A percentile compares a stretch with the other conserved stretches of the same genome.
Evolutionary conservation across 495 filamentous ascomycete species (phyloP).

Genomic region (Trichocladium antarcticum): DNA sequence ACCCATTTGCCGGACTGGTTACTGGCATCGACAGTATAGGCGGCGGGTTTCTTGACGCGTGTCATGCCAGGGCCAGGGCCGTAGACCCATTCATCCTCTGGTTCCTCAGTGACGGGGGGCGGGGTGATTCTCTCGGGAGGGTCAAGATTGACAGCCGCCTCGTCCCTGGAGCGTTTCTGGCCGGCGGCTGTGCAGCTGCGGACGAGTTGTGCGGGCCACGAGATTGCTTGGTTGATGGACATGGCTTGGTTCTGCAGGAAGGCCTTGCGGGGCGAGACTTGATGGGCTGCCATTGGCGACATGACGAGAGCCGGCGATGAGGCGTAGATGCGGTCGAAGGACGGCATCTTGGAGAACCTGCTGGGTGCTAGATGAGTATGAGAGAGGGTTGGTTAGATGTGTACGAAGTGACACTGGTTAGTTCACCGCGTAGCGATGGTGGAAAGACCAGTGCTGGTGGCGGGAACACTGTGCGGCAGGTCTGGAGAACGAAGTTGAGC

Average conservation of each 20-base stretch:
- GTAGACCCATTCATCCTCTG: slow-evolving; percentile 49
- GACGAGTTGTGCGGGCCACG: slow-evolving; percentile 20
- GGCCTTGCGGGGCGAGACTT: slow-evolving; percentile 35
- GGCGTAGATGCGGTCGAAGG: slow-evolving; percentile 35
- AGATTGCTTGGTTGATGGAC: slow-evolving; percentile 31
- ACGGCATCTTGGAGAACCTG: slow-evolving; percentile 36
- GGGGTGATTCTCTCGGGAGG: slow-evolving; percentile 37
- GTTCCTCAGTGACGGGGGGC: slow-evolving; percentile 35
- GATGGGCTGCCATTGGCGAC: slow-evolving; percentile 36
- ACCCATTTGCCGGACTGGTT: slow-evolving; percentile 73
- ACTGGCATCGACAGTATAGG: slow-evolving; percentile 51
- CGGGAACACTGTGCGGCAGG: too few relatives aligned
- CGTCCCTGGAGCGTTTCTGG: slow-evolving; percentile 55
- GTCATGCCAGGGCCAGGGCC: slow-evolving; percentile 69
- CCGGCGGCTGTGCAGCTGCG: slow-evolving; percentile 34
- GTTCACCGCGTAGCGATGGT: slow-evolving; percentile 12
- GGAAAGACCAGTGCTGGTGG: slow-evolving; percentile 3
- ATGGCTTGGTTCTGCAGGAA: slow-evolving; percentile 32
- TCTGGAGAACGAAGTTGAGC: background rate
- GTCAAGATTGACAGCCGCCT: slow-evolving; percentile 48
- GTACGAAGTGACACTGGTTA: slow-evolving; percentile 17
- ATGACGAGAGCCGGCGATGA: slow-evolving; percentile 44
- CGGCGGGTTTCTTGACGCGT: slow-evolving; percentile 54
- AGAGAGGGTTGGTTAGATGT: slow-evolving; percentile 19
- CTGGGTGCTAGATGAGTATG: slow-evolving; percentile 23